Conservation (phyloP, 1,284 basidiomycete species). For the Cystobasidium slooffiae region DNA sequence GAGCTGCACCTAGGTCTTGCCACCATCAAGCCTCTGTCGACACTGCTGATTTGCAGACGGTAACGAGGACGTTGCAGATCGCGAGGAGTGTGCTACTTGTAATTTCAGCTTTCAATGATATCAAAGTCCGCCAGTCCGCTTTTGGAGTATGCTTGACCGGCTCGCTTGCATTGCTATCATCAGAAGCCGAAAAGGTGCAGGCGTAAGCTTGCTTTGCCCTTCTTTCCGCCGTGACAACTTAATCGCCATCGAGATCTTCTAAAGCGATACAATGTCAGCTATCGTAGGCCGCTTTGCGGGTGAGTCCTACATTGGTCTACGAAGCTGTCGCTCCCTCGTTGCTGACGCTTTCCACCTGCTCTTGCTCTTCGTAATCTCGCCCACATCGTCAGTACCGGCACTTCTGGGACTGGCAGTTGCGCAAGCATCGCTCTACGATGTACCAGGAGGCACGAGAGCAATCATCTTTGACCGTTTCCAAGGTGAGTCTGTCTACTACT, state of each 20-base stretch:
- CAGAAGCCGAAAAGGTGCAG: conserved; percentile 2
- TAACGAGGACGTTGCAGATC: too few species aligned
- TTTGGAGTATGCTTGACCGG: not conserved
- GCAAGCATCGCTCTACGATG: conserved; percentile 58
- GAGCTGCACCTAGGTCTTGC: too few species aligned
- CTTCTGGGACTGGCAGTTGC: conserved; percentile 55
- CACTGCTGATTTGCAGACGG: too few species aligned
- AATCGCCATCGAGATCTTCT: not conserved
- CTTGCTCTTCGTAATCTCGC: not conserved
- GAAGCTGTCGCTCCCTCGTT: too few species aligned
- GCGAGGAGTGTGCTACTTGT: too few species aligned
- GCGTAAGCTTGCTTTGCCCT: conserved; percentile 8
- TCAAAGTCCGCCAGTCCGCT: too few species aligned
- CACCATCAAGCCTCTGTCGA: too few species aligned
- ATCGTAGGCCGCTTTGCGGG: conserved; percentile 24
- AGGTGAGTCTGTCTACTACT: conserved; percentile 16
- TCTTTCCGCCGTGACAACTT: conserved; percentile 1
- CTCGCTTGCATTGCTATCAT: not conserved
- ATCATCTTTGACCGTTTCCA: conserved; percentile 38
- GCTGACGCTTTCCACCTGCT: not conserved
- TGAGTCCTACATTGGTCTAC: too few species aligned
- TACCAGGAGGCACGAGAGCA: conserved; percentile 53
- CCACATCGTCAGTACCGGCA: conserved; percentile 53
- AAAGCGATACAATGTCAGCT: conserved; percentile 10
- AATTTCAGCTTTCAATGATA: too few species aligned